Evolutionary conservation across 805 yeast species (phyloP).

Genomic region (Cyberlindnera maclurae): DNA sequence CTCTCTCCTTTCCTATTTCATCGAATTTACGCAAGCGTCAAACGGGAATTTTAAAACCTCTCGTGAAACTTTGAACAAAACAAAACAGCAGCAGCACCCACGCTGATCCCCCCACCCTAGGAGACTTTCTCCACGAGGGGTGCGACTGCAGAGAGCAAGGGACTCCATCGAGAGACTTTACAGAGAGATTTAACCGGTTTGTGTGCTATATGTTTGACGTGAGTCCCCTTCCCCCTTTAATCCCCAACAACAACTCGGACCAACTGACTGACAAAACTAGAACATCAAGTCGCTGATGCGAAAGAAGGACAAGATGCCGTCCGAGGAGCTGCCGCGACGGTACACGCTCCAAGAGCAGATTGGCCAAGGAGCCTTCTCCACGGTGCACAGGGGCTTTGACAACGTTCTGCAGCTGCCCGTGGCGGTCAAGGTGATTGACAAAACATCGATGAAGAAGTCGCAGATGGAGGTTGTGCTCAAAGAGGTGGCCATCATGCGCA

Average conservation of each 20-base stretch:
- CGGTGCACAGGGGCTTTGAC: conserved; percentile 57
- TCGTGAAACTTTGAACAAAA: no score
- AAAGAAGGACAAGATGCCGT: background rate
- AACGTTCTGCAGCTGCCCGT: conserved; percentile 23
- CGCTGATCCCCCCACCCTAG: no score
- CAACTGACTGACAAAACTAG: conserved; percentile 6
- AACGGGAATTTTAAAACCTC: no score
- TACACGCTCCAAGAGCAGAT: conserved; percentile 41
- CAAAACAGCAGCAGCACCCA: no score
- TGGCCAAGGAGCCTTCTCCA: conserved; percentile 82
- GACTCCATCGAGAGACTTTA: no score
- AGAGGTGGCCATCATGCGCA: conserved; percentile 73
- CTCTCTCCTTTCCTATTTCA: no score
- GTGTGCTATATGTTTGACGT: conserved; percentile 16
- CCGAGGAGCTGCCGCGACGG: conserved; percentile 18
- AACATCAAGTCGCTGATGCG: conserved; percentile 10
- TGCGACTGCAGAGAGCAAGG: no score
- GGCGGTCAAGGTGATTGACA: conserved; percentile 57
- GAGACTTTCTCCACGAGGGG: no score
- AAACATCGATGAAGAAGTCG: conserved; percentile 54
- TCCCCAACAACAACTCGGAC: background rate
- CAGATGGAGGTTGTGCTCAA: conserved; percentile 67
- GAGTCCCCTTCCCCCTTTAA: conserved; percentile 3
- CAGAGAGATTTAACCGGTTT: no score
- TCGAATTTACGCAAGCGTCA: no score